Evolutionary conservation across 495 filamentous ascomycete genomes (phyloP), one percentile per base, ranked within the genome.

Genomic region (Aspergillus hancockii): DNA sequence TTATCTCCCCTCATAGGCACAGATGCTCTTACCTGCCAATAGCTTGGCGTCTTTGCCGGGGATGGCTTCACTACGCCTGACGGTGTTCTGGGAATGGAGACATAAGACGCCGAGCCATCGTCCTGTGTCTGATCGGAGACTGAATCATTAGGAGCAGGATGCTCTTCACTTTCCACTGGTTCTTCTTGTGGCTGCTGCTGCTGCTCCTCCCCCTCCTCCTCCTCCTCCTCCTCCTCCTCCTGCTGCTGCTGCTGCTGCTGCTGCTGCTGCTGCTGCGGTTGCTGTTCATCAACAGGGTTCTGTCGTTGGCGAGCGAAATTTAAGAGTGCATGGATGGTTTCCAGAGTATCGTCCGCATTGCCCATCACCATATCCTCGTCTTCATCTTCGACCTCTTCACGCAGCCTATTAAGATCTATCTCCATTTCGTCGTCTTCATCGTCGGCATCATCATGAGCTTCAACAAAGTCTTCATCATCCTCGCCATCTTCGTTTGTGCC

Each of bases 11-110:
- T 79, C 40, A 60, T 63, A 31, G 85, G 91, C 25, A 79, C 83
- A 14, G 79, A 76, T 2, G 94, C 91, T 28, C 86, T 90, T 57
- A 90, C 86, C 34, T 94, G 80, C 94, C 94, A 98, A 75, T 98
- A 90, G 41, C 81, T 77, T 31, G 91, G 90, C 8, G 90, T 73
- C 41, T 67, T 68, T 4, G 67, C 76, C 0, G 70, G 70, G 3
- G 68, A 57, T 0, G 77, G 72, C 18, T 82, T 67, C 47, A 69
- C 61, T 9, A 61, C 60, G 2, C 61, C 64, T 21, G 69, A 67
- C 9, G 76, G 75, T 1, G 75, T 78, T 51, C 67, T 65, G 14
- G 77, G 77, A 34, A 80, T 80, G 23, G 65, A 49, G 1, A 75
- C 64, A 54, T 75, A 72, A 36, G 63, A 57, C 10, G 52, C 57